Evolutionary conservation across 108 stramenopile species (phyloP).

Genomic region (Skeletonema costatum): DNA sequence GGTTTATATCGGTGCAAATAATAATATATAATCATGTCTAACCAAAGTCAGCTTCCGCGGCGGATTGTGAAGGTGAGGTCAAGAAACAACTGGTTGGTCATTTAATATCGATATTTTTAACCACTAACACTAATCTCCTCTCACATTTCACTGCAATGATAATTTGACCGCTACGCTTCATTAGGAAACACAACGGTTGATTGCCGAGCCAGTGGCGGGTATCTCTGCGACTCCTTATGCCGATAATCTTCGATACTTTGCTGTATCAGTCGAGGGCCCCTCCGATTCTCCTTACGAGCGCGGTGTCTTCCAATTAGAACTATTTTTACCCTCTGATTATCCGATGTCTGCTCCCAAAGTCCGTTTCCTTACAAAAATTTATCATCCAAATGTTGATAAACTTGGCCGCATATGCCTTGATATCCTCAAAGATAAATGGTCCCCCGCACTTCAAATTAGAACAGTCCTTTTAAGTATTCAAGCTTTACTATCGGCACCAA

Average conservation of each 20-base stretch:
- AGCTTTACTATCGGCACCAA: slow-evolving; percentile 94
- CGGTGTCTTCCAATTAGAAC: slow-evolving; percentile 93
- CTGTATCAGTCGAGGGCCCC: slow-evolving; percentile 96
- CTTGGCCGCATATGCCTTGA: slow-evolving; percentile 98
- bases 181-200: slow-evolving; percentile 95
- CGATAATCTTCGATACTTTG: slow-evolving; percentile 98
- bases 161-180: not conserved
- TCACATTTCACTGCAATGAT: not conserved
- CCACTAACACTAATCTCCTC: not conserved
- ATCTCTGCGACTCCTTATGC: slow-evolving; percentile 97
- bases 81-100: not conserved
- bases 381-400: slow-evolving; percentile 99
- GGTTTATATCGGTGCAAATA: too few relatives aligned
- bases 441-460: slow-evolving; percentile 97
- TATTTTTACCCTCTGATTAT: slow-evolving; percentile 98
- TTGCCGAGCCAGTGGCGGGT: slow-evolving; percentile 96
- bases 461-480: slow-evolving; percentile 94
- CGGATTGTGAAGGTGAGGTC: slow-evolving; percentile 1
- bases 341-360: slow-evolving; percentile 99
- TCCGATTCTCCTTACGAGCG: slow-evolving; percentile 93
- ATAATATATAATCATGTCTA: not conserved
- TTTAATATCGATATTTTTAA: not conserved
- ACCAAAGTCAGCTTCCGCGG: slow-evolving; percentile 28
- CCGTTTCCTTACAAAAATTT: slow-evolving; percentile 98
- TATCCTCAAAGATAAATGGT: slow-evolving; percentile 99